phyloP scores from a whole-genome alignment of 768 basidiomycete genomes.

The Omphalotus guepiniiformis region DNA sequence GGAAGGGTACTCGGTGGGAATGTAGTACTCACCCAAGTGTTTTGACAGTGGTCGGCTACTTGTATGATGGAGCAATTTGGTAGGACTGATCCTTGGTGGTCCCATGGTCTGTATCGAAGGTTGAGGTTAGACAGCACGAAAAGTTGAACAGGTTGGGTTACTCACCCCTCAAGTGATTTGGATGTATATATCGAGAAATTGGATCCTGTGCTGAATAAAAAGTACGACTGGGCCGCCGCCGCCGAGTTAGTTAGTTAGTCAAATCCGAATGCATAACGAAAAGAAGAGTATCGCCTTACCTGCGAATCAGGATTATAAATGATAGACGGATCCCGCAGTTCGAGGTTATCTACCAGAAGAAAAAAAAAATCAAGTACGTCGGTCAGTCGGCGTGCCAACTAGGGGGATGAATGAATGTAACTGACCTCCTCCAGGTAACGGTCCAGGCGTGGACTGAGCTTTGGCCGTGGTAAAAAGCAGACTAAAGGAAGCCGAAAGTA shows the following conservation, averaged over 20 bases:
- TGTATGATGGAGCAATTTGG: not conserved
- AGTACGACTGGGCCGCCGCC: slow-evolving; percentile 1
- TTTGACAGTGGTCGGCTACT: not conserved
- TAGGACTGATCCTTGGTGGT: not conserved
- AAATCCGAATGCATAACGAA: not conserved
- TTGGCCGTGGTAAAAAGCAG: too few relatives aligned
- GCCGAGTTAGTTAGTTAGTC: not conserved
- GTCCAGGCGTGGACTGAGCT: too few relatives aligned
- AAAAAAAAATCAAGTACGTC: not conserved
- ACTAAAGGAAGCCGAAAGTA: too few relatives aligned
- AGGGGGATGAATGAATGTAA: too few relatives aligned
- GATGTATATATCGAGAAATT: not conserved
- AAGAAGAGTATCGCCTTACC: not conserved
- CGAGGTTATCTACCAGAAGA: not conserved
- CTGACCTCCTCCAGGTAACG: too few relatives aligned
- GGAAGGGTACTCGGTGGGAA: too few relatives aligned
- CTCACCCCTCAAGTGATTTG: not conserved
- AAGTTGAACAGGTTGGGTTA: not conserved
- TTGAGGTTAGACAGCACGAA: not conserved
- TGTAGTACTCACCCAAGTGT: too few relatives aligned
- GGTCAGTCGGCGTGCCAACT: too few relatives aligned
- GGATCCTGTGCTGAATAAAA: not conserved
- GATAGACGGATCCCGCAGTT: slow-evolving; percentile 5
- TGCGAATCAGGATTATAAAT: not conserved
- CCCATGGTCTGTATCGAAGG: slow-evolving; percentile 2